These are phyloP conservation scores for Leccinellum luteum DNA, from an alignment of 768 basidiomycete genomes.

Conservation along the genomic window DNA sequence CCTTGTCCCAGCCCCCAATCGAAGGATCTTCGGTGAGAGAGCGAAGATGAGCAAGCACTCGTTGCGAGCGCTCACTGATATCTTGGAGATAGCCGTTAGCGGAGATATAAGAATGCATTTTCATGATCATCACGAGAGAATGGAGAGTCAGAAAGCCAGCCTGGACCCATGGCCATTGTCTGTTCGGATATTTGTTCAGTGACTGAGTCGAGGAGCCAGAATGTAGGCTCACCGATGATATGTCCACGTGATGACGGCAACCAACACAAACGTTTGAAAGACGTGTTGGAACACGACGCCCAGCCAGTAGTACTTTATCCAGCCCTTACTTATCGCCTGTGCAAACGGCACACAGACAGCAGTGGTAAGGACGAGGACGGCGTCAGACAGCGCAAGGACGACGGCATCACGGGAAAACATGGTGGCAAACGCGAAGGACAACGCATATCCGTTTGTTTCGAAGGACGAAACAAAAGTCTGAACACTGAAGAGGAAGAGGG, in stretches of 20 bases:
- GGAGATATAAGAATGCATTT: conserved; percentile 92
- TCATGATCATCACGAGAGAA: conserved; percentile 89
- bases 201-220: not conserved
- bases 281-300: conserved; percentile 79
- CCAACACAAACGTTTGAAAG: conserved; percentile 73
- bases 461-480: conserved; percentile 76
- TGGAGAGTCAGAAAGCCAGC: conserved; percentile 88
- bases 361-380: conserved; percentile 73
- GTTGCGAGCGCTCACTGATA: conserved; percentile 45
- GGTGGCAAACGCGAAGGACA: conserved; percentile 77
- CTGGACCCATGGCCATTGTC: conserved; percentile 98
- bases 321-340: conserved; percentile 68
- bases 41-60: conserved; percentile 44
- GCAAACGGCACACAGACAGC: conserved; percentile 82
- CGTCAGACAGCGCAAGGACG: conserved; percentile 81
- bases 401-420: conserved; percentile 86
- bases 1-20: conserved; percentile 68
- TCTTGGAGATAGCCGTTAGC: conserved; percentile 81
- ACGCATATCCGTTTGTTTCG: conserved; percentile 72
- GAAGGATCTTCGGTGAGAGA: conserved; percentile 38
- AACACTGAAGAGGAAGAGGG: conserved; percentile 77
- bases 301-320: conserved; percentile 77
- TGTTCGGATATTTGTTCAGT: conserved; percentile 23
- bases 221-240: conserved; percentile 62
- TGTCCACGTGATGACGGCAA: conserved; percentile 80